phyloP scores from a whole-genome alignment of 805 yeast species.

The Dipodascopsis tothii region DNA sequence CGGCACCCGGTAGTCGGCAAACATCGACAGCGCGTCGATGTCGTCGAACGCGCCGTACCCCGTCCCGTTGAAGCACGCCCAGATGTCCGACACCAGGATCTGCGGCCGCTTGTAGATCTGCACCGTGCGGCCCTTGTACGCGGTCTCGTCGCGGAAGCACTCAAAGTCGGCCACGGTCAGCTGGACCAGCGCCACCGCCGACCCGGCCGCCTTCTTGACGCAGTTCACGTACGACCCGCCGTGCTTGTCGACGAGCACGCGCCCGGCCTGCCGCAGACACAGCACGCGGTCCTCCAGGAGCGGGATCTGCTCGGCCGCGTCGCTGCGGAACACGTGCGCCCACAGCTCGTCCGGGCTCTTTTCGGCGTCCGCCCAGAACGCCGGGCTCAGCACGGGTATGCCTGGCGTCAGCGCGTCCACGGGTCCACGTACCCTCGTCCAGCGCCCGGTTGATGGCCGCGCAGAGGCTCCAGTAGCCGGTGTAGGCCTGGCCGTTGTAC shows the following conservation, averaged over 20 bases:
- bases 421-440: conserved; percentile 25
- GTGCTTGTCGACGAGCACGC: conserved; percentile 22
- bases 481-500: conserved; percentile 32
- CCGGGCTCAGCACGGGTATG: conserved; percentile 34
- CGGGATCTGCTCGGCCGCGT: conserved; percentile 32
- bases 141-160: conserved; percentile 32
- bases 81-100: conserved; percentile 37
- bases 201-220: conserved; percentile 25
- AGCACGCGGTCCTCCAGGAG: conserved; percentile 31
- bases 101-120: conserved; percentile 37
- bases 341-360: conserved; percentile 26
- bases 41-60: conserved; percentile 35
- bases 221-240: conserved; percentile 25
- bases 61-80: conserved; percentile 39
- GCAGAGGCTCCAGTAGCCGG: conserved; percentile 41
- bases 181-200: conserved; percentile 32
- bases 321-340: conserved; percentile 31
- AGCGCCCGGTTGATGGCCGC: conserved; percentile 40
- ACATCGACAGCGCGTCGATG: conserved; percentile 38
- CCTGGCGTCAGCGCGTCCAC: conserved; percentile 12
- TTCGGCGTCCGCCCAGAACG: conserved; percentile 31
- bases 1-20: conserved; percentile 43
- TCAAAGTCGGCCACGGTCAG: conserved; percentile 28
- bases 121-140: conserved; percentile 30
- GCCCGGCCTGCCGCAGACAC: conserved; percentile 35